These are phyloP conservation scores for Brassica napus DNA, from an alignment of 345 rosid species.

Conservation along the genomic window DNA sequence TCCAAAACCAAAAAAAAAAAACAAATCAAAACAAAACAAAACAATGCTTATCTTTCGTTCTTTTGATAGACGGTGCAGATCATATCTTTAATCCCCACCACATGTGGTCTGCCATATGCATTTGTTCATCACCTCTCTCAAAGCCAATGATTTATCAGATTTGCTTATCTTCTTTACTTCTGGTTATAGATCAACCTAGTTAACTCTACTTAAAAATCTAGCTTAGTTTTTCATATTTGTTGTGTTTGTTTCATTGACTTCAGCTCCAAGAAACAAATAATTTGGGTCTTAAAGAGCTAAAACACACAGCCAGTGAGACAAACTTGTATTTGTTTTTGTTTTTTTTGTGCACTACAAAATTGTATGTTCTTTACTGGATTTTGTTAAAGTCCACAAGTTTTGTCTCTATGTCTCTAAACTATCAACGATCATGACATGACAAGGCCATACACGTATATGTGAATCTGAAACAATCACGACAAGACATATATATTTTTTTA, in stretches of 20 bases:
- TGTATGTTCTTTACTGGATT: constrained; percentile 4
- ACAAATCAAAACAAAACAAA: no score
- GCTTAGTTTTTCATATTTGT: background rate
- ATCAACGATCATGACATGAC: constrained; percentile 21
- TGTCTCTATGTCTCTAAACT: constrained; percentile 1
- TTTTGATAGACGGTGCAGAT: constrained; percentile 48
- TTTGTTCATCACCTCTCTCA: background rate
- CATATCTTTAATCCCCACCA: constrained; percentile 34
- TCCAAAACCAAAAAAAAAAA: constrained; percentile 45
- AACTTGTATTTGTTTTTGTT: background rate
- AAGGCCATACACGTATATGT: constrained; percentile 15
- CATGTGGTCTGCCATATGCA: constrained; percentile 46
- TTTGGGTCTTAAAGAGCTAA: background rate
- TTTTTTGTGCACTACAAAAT: no score
- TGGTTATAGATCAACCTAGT: background rate
- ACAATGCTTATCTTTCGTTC: background rate
- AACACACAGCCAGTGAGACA: background rate
- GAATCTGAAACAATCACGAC: constrained; percentile 21
- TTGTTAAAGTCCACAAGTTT: constrained; percentile 21
- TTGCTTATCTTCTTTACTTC: background rate
- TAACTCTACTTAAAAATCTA: background rate
- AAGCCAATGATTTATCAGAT: background rate
- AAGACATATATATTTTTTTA: constrained; percentile 13
- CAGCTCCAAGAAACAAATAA: background rate
- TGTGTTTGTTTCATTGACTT: constrained; percentile 5